Evolutionary conservation across 2,329 filamentous ascomycete species (phyloP).

Genomic region (Leptographium radiaticola): DNA sequence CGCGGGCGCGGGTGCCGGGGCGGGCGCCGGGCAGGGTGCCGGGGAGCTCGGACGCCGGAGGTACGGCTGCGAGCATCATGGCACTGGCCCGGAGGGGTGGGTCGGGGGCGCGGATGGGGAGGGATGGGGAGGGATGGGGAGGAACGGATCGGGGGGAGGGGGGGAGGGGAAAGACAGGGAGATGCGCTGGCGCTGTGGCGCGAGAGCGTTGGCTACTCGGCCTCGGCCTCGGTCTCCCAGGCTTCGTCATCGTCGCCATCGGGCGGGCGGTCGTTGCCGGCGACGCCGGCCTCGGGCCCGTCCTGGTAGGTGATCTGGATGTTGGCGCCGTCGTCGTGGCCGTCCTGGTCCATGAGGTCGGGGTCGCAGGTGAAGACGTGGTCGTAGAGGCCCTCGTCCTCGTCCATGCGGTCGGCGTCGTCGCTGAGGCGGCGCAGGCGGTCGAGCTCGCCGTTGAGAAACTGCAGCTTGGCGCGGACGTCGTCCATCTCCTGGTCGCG

Average conservation of each 20-base stretch:
- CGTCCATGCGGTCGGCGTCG: not conserved
- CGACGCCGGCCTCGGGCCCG: not conserved
- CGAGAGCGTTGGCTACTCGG: not conserved
- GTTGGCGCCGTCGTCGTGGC: not conserved
- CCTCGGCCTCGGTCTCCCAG: conserved; percentile 2
- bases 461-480: not conserved
- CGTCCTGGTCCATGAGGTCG: not conserved
- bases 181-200: too few relatives aligned
- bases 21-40: not conserved
- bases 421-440: not conserved
- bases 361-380: not conserved
- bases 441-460: not conserved
- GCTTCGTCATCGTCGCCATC: conserved; percentile 1
- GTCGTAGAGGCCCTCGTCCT: not conserved
- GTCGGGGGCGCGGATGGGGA: too few relatives aligned
- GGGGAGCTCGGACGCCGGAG: too few relatives aligned
- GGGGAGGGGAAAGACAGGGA: too few relatives aligned
- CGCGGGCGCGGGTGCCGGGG: not conserved
- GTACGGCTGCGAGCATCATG: too few relatives aligned
- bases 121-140: too few relatives aligned
- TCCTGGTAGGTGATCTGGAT: conserved; percentile 1
- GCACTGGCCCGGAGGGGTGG: too few relatives aligned
- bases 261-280: not conserved
- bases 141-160: too few relatives aligned
- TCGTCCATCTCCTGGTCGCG: not conserved